Evolutionary conservation across 1,284 basidiomycete genomes (phyloP).

Genomic region (Xerocomus minutiporus): DNA sequence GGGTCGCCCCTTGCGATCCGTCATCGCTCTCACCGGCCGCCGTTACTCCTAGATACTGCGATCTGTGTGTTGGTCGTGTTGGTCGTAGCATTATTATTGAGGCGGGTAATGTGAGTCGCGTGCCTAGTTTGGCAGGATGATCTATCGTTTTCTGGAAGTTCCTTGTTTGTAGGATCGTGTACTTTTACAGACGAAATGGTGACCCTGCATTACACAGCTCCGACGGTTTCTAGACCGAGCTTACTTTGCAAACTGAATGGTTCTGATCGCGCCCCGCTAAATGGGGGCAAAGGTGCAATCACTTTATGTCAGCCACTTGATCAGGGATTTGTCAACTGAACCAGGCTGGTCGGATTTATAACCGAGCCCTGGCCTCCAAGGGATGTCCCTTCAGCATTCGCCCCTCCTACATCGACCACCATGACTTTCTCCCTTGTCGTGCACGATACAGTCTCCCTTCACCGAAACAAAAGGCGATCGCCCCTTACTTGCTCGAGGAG

Average conservation of each 20-base stretch:
- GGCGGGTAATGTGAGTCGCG: constrained; percentile 48
- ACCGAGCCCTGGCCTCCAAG: background rate
- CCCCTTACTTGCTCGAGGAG: constrained; percentile 12
- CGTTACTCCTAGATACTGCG: constrained; percentile 60
- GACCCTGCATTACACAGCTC: constrained; percentile 18
- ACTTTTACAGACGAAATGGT: constrained; percentile 10
- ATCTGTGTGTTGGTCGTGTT: constrained; percentile 66
- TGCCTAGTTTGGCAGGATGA: constrained; percentile 17
- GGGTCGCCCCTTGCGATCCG: constrained; percentile 15
- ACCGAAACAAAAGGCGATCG: constrained; percentile 16
- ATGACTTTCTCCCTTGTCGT: constrained; percentile 19
- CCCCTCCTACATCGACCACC: background rate
- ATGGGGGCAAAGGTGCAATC: constrained; percentile 15
- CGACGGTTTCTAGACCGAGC: constrained; percentile 23
- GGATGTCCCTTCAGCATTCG: constrained; percentile 11
- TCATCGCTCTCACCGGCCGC: constrained; percentile 39
- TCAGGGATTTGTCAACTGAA: constrained; percentile 26
- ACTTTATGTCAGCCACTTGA: constrained; percentile 26
- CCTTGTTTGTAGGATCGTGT: constrained; percentile 17
- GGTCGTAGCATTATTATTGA: constrained; percentile 57
- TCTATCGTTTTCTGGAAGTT: constrained; percentile 19
- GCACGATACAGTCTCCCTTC: constrained; percentile 11
- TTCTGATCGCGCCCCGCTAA: constrained; percentile 21
- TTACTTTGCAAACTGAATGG: constrained; percentile 19
- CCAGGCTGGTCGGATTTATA: constrained; percentile 16